Evolutionary conservation across 192 early-diverging fungal genomes (phyloP).

Genomic region (Powellomyces hirtus): DNA sequence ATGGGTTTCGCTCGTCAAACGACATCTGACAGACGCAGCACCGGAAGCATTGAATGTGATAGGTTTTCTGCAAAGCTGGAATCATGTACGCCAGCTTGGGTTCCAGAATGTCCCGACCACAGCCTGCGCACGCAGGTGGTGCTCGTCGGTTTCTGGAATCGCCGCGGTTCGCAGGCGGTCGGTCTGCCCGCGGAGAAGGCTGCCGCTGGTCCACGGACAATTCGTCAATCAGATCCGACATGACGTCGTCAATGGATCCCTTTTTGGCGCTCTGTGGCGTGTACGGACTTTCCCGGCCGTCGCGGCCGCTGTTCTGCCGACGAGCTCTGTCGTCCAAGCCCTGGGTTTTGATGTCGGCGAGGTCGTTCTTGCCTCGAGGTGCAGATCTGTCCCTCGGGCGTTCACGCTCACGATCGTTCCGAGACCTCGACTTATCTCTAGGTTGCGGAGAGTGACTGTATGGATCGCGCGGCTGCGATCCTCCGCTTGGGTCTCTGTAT

Average conservation of each 20-base stretch:
- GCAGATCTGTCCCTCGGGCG: background rate
- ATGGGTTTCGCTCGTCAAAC: conserved; percentile 49
- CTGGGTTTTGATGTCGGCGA: background rate
- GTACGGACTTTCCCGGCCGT: background rate
- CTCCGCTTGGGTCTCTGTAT: background rate
- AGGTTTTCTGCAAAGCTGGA: conserved; percentile 19
- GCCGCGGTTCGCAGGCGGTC: background rate
- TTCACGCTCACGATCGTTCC: background rate
- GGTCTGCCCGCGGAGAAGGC: background rate
- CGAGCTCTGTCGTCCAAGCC: background rate
- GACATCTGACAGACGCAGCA: conserved; percentile 54
- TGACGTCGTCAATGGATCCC: conserved; percentile 33
- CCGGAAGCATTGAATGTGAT: conserved; percentile 21
- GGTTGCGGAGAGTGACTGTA: background rate
- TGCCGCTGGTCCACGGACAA: conserved; percentile 32
- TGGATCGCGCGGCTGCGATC: background rate
- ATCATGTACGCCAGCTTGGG: conserved; percentile 31
- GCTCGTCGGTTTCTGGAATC: background rate
- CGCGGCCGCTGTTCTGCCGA: background rate
- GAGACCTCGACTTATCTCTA: conserved; percentile 8
- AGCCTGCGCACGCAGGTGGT: conserved; percentile 22
- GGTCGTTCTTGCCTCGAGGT: too few relatives aligned
- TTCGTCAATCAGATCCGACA: conserved; percentile 43
- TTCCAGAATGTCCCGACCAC: conserved; percentile 23
- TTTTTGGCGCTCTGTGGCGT: too few relatives aligned